Conservation (phyloP, 1,139 yeast genomes). For the Lodderomyces parapsilosis region DNA sequence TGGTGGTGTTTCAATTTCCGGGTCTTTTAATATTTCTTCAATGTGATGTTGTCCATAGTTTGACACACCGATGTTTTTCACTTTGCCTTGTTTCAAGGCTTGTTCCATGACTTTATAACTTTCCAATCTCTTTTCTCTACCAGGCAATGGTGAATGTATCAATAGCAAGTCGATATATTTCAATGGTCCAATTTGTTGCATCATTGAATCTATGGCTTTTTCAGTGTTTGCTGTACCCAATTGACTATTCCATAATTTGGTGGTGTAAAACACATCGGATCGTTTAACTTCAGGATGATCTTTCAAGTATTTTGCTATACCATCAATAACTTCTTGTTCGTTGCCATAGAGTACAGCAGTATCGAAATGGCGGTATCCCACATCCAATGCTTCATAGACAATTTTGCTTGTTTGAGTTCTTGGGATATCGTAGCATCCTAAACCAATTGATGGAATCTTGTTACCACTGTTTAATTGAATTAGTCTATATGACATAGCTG, state of each 20-base stretch:
- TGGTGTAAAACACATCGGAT: constrained; percentile 64
- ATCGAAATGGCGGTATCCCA: constrained; percentile 59
- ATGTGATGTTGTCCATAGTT: constrained; percentile 65
- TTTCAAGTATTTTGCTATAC: constrained; percentile 49
- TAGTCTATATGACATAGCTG: constrained; percentile 13
- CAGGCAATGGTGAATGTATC: constrained; percentile 63
- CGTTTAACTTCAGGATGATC: constrained; percentile 50
- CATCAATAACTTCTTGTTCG: constrained; percentile 57
- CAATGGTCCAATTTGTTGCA: constrained; percentile 29
- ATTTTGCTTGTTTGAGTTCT: constrained; percentile 25
- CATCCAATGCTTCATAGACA: constrained; percentile 46
- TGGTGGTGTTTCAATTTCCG: constrained; percentile 51
- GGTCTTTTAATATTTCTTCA: constrained; percentile 55
- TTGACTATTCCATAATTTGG: constrained; percentile 40
- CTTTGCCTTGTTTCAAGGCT: constrained; percentile 54
- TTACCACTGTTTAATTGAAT: constrained; percentile 20
- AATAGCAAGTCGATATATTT: constrained; percentile 52
- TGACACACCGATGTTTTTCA: constrained; percentile 66
- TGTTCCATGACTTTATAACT: constrained; percentile 66
- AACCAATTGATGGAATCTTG: constrained; percentile 36
- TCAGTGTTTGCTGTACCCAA: constrained; percentile 25
- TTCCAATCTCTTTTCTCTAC: constrained; percentile 48
- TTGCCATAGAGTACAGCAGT: constrained; percentile 59
- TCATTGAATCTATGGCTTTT: constrained; percentile 27
- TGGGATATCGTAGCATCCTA: constrained; percentile 37